A percentile compares a stretch with the other conserved stretches of the same genome.
Conservation (phyloP, 1,139 yeast genomes). For the Hemisphaericaspora xylofermentans region DNA sequence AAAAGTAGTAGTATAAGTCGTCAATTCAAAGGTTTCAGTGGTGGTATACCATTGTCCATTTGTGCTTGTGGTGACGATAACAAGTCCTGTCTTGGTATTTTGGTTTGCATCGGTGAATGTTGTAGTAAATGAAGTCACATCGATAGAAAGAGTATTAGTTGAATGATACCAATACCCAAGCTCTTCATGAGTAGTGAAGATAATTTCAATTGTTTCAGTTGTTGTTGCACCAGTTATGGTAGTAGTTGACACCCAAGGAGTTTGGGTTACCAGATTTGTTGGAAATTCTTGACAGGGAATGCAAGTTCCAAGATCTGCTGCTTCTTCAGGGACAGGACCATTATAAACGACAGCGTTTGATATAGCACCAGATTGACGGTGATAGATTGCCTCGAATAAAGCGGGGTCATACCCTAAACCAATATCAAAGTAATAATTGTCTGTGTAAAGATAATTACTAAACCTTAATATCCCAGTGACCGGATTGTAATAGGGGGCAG, state of each 20-base stretch:
- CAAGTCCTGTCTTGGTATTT: neutral
- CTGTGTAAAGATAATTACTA: neutral
- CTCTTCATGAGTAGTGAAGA: neutral
- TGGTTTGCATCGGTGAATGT: no score
- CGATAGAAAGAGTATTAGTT: no score
- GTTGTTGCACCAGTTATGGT: neutral
- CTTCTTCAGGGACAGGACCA: neutral
- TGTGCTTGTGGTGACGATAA: neutral
- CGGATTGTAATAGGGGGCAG: neutral
- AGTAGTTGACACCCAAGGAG: neutral
- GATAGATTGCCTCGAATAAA: neutral
- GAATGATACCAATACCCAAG: neutral
- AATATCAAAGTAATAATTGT: neutral
- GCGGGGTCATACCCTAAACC: neutral
- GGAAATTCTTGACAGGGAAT: neutral
- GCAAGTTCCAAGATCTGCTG: neutral
- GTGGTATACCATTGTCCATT: neutral
- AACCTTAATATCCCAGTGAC: neutral
- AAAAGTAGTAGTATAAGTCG: conserved; percentile 9
- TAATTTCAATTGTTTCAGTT: neutral
- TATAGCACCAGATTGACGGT: neutral
- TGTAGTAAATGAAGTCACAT: no score
- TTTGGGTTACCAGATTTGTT: neutral
- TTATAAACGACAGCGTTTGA: neutral
- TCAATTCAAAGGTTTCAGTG: neutral